Base-by-base conservation (phyloP, 768 basidiomycete species). In the Kwoniella botswanensis region DNA sequence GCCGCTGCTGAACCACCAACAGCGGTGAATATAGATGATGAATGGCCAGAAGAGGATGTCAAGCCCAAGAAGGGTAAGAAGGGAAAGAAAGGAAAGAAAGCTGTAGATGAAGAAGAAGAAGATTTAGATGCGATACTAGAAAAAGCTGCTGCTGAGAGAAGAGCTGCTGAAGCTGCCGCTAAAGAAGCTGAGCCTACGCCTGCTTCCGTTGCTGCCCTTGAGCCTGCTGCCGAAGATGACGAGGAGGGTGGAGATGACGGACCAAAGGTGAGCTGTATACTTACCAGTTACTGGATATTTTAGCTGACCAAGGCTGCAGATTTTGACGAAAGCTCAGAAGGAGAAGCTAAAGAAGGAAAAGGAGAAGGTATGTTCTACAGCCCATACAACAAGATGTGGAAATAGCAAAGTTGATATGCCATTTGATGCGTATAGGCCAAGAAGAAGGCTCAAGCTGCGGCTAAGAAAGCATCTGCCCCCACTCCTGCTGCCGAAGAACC, bases 301-400 rank as follows among this genome's bases (percentile, higher is more conserved):
- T 35, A 22, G 62, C 72, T 69, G 50, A 67, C 68, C 35, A 2
- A 7, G 4, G 11, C 21, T 90, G 90, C 90, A 91, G 84, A 81
- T 96, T 42, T 84, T 97, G 44, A 90, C 91, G 18, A 98, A 98
- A 86, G 97, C 96, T 83, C 93, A 98, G 87, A 98, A 98, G 85
- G 95, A 98, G 83, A 82, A 90, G 82, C 86, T 96, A 71, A 98
- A 98, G 88, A 98, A 98, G 85, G 95, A 98, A 85, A 89, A 90
- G 63, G 94, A 97, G 86, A 97, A 97, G 91, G 94, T 91, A 44
- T 59, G 78, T 56, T 61, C 29, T 12, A 29, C 17, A 17, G 17
- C 6, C 10, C 11, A 50, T 64, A 1, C 21, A 6, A 24, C 5
- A 12, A 24, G 4, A 9, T 24, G 29, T 12, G 4, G 26, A 26